Percentiles rank a stretch among this genome's conserved stretches.
Conservation (phyloP, 805 yeast genomes). For the Schwanniomyces polymorphus region DNA sequence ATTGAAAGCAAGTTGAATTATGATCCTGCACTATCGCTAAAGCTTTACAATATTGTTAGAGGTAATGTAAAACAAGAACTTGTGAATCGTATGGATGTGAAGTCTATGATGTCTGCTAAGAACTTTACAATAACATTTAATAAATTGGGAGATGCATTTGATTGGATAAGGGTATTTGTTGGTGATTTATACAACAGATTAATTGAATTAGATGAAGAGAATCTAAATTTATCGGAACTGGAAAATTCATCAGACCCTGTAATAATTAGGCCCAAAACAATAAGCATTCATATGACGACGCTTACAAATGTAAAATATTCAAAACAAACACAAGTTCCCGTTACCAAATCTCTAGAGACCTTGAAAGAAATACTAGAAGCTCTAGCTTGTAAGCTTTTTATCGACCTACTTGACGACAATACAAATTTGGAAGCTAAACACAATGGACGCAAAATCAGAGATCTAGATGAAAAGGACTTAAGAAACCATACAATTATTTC, state of each 20-base stretch:
- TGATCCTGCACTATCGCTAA: conserved; percentile 51
- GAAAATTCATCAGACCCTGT: conserved; percentile 18
- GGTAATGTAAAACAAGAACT: conserved; percentile 63
- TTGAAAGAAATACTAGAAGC: conserved; percentile 25
- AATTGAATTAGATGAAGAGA: conserved; percentile 73
- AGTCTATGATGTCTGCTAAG: conserved; percentile 88
- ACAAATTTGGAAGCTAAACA: conserved; percentile 22
- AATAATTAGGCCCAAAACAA: conserved; percentile 54
- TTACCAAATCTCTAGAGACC: conserved; percentile 36
- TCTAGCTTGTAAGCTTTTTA: conserved; percentile 38
- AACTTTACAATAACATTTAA: conserved; percentile 64
- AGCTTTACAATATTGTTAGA: conserved; percentile 59
- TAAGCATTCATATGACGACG: conserved; percentile 40
- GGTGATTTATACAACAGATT: conserved; percentile 76
- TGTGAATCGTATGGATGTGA: conserved; percentile 57
- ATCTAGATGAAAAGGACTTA: conserved; percentile 16
- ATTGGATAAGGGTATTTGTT: conserved; percentile 82
- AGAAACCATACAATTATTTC: conserved; percentile 36
- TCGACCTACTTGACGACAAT: conserved; percentile 34
- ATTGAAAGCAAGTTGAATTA: conserved; percentile 23
- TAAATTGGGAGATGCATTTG: conserved; percentile 54
- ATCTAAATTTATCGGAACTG: conserved; percentile 26
- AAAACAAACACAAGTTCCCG: conserved; percentile 41
- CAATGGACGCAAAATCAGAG: conserved; percentile 15
- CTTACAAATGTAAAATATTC: conserved; percentile 26